Conservation (phyloP, 306 rosid species). For the Rosa rugosa region DNA sequence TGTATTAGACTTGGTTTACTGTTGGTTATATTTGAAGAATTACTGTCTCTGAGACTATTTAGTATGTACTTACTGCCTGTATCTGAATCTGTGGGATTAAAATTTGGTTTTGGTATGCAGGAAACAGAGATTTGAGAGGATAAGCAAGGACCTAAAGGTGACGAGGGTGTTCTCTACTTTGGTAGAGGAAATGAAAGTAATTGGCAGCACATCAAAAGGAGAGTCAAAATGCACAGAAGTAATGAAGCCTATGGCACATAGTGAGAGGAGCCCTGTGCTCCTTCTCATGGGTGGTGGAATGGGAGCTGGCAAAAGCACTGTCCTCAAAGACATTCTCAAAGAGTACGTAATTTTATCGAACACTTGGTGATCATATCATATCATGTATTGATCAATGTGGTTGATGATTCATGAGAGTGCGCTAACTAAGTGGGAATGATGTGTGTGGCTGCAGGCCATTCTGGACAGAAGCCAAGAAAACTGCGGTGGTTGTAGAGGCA, state of each 20-base stretch:
- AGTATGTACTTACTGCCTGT: not conserved
- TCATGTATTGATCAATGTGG: not conserved
- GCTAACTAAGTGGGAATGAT: not conserved
- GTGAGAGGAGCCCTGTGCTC: constrained; percentile 75
- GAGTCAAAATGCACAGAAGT: constrained; percentile 43
- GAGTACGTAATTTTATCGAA: constrained; percentile 57
- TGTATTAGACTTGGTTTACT: not conserved
- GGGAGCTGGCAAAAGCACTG: constrained; percentile 99
- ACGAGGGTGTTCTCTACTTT: constrained; percentile 66
- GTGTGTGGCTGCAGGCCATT: constrained; percentile 53
- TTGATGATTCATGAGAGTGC: not conserved
- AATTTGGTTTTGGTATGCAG: constrained; percentile 22
- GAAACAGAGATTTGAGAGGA: constrained; percentile 68
- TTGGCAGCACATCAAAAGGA: constrained; percentile 31
- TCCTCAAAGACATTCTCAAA: constrained; percentile 73
- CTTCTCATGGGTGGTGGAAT: constrained; percentile 96
- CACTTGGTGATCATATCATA: not conserved
- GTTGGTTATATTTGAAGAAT: not conserved
- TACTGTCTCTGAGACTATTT: not conserved
- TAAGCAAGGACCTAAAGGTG: constrained; percentile 57
- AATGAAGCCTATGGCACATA: constrained; percentile 50
- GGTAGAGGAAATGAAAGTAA: constrained; percentile 77
- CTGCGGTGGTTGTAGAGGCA: constrained; percentile 77
- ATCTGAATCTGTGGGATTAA: not conserved
- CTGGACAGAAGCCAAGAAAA: constrained; percentile 61